These are phyloP conservation scores for Trichophyton schoenleinii DNA, from an alignment of 2,329 filamentous ascomycete species.

Conservation along the genomic window DNA sequence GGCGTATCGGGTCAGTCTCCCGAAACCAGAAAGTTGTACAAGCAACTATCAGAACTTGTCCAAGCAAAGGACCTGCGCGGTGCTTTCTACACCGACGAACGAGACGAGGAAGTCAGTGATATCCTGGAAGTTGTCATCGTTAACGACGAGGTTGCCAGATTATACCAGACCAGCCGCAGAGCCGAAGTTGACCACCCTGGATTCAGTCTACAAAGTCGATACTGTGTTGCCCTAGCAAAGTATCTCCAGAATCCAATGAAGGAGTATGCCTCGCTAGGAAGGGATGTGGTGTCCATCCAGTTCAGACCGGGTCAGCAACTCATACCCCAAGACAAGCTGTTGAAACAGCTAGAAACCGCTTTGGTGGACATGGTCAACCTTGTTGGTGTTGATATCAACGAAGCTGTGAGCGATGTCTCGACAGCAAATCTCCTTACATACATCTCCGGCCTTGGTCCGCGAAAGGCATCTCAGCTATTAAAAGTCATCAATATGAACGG, in stretches of 20 bases:
- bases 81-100: slow-evolving; percentile 74
- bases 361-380: slow-evolving; percentile 99
- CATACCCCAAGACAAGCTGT: slow-evolving; percentile 73
- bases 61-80: slow-evolving; percentile 64
- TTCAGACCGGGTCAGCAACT: slow-evolving; percentile 88
- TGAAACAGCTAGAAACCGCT: slow-evolving; percentile 80
- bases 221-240: slow-evolving; percentile 76
- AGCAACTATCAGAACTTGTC: slow-evolving; percentile 67
- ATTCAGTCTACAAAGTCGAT: slow-evolving; percentile 64
- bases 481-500: slow-evolving; percentile 90
- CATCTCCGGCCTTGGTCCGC: slow-evolving; percentile 77
- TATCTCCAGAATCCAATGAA: slow-evolving; percentile 95
- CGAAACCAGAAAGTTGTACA: slow-evolving; percentile 71
- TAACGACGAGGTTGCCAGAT: slow-evolving; percentile 91
- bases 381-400: slow-evolving; percentile 88
- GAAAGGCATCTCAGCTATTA: slow-evolving; percentile 72
- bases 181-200: slow-evolving; percentile 70
- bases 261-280: slow-evolving; percentile 86
- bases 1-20: slow-evolving; percentile 80
- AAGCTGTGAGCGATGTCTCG: slow-evolving; percentile 68
- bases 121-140: slow-evolving; percentile 79
- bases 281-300: slow-evolving; percentile 70
- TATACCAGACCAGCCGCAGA: slow-evolving; percentile 83
- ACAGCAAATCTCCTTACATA: slow-evolving; percentile 82
- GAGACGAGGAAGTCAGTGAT: slow-evolving; percentile 61